A percentile compares a stretch with the other conserved stretches of the same genome.
These are phyloP conservation scores for Arthrobotrys pseudoclavata DNA, from an alignment of 2,329 filamentous ascomycete genomes.

Conservation along the genomic window DNA sequence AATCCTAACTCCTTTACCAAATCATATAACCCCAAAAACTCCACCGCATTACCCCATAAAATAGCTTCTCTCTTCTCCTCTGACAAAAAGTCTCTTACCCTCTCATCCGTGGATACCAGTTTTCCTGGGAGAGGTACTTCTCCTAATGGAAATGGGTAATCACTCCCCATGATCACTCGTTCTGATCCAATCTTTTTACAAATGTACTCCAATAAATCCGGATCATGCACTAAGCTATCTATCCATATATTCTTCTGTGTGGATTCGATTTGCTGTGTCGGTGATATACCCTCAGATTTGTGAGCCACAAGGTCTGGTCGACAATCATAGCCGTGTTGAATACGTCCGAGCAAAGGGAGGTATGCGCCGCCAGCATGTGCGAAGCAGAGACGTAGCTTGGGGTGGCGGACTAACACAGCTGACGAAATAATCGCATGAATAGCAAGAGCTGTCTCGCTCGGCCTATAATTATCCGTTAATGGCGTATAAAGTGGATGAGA, in stretches of 20 bases:
- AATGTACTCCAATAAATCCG: slow-evolving; percentile 65
- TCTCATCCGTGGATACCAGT: slow-evolving; percentile 64
- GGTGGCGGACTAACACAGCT: slow-evolving; percentile 64
- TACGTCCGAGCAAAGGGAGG: slow-evolving; percentile 65
- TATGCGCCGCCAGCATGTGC: slow-evolving; percentile 66
- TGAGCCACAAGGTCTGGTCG: slow-evolving; percentile 65
- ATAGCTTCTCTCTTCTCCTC: slow-evolving; percentile 65
- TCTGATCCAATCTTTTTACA: slow-evolving; percentile 65
- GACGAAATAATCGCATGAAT: slow-evolving; percentile 65
- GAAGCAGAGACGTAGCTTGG: slow-evolving; percentile 65
- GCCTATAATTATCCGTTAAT: too few species aligned
- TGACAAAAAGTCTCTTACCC: slow-evolving; percentile 63
- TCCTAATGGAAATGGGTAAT: slow-evolving; percentile 66
- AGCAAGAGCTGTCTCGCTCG: slow-evolving; percentile 65
- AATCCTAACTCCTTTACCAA: slow-evolving; percentile 62
- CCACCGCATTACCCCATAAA: slow-evolving; percentile 65
- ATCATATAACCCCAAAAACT: slow-evolving; percentile 64
- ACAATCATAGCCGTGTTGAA: slow-evolving; percentile 66
- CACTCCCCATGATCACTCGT: slow-evolving; percentile 65
- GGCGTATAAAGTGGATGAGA: too few species aligned
- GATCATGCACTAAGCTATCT: slow-evolving; percentile 65
- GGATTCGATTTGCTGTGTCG: slow-evolving; percentile 64
- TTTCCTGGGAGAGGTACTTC: slow-evolving; percentile 65
- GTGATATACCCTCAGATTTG: slow-evolving; percentile 64
- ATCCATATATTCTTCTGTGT: slow-evolving; percentile 64